A percentile compares a stretch with the other conserved stretches of the same genome.
Conservation (phyloP, 1,284 basidiomycete genomes). For the Austroboletus niveus region DNA sequence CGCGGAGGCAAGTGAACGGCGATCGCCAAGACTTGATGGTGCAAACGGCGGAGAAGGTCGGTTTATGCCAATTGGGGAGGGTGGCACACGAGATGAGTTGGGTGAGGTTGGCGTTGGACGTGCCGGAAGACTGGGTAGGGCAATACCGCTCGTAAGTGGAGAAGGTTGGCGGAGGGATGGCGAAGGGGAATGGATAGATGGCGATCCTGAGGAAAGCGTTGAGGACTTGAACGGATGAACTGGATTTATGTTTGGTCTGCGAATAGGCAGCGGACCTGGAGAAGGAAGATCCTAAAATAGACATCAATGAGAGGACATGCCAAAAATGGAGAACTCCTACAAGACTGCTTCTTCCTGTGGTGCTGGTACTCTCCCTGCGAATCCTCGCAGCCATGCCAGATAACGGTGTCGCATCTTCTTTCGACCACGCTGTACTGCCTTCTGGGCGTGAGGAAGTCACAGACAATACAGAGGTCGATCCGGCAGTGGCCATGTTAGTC, state of each 20-base stretch:
- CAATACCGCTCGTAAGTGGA: slow-evolving; percentile 35
- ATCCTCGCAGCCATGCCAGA: slow-evolving; percentile 38
- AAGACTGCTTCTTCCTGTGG: slow-evolving; percentile 34
- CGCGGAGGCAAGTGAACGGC: slow-evolving; percentile 36
- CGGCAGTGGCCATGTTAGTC: slow-evolving; percentile 29
- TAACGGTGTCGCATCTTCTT: slow-evolving; percentile 35
- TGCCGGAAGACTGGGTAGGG: slow-evolving; percentile 31
- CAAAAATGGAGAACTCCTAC: slow-evolving; percentile 22
- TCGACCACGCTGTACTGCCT: slow-evolving; percentile 35
- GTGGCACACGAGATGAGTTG: slow-evolving; percentile 42
- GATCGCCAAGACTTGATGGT: slow-evolving; percentile 49
- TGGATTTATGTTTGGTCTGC: slow-evolving; percentile 49
- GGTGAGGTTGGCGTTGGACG: slow-evolving; percentile 38
- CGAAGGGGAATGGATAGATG: slow-evolving; percentile 48
- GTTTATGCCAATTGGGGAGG: slow-evolving; percentile 41
- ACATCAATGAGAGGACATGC: slow-evolving; percentile 13
- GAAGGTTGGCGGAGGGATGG: slow-evolving; percentile 47
- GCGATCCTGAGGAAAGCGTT: slow-evolving; percentile 56
- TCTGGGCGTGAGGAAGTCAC: slow-evolving; percentile 42
- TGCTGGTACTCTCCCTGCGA: slow-evolving; percentile 41
- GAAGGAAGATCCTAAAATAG: slow-evolving; percentile 34
- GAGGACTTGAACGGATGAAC: slow-evolving; percentile 70
- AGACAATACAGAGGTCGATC: slow-evolving; percentile 37
- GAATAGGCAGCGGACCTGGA: slow-evolving; percentile 50
- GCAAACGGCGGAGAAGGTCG: slow-evolving; percentile 46